Base-by-base conservation (phyloP, 2,329 filamentous ascomycete species). In the Coleophoma crateriformis region DNA sequence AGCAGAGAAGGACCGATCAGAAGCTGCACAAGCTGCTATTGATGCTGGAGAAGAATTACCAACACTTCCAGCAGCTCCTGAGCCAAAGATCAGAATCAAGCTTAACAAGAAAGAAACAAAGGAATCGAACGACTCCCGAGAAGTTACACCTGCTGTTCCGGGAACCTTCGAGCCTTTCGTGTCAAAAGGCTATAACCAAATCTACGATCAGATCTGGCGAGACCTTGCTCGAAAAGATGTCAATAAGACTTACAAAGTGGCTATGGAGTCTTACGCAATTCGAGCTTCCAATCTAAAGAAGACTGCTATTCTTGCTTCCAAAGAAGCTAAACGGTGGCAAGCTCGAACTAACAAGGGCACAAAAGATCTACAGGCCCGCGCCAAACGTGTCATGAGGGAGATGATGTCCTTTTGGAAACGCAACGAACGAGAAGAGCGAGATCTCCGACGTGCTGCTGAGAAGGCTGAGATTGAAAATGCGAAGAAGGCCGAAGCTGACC, bases 381-480 rank as follows among this genome's bases (percentile, higher is more conserved):
- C 94, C 51, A 99, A 99, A 77, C 87, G 94, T 58, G 92, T 92
- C 52, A 99, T 99, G 94, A 84, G 94, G 66, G 94, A 99, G 71
- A 99, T 99, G 94, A 94, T 96, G 81, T 84, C 88, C 50, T 99
- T 97, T 78, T 99, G 94, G 94, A 97, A 97, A 72, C 87, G 92
- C 50, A 99, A 99, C 67, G 94, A 99, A 69, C 87, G 92, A 47
- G 94, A 99, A 66, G 94, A 99, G 67, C 88, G 94, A 53, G 94
- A 99, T 67, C 76, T 95, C 56, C 85, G 94, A 59, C 95, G 96
- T 73, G 85, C 91, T 47, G 94, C 94, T 5, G 94, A 99, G 74
- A 89, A 87, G 67, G 90, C 96, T 67, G 94, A 97, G 71, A 81
- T 99, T 44, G 94, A 99, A 67, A 95, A 94, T 63, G 94, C 94